Conservation (phyloP, 345 rosid genomes). For the Corchorus olitorius region DNA sequence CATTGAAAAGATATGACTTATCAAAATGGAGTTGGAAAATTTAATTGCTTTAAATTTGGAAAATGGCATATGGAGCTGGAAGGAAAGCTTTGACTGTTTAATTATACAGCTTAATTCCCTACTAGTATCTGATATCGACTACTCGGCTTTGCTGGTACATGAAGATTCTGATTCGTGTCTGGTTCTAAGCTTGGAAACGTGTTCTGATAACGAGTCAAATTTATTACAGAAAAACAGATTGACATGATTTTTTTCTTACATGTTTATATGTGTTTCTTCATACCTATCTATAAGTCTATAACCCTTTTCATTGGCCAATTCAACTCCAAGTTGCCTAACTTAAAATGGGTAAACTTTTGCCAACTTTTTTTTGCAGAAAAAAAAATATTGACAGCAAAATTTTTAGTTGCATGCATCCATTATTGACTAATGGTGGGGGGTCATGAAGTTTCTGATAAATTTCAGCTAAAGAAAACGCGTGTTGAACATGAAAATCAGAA, state of each 20-base stretch:
- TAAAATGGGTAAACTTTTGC: background rate
- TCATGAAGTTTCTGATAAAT: background rate
- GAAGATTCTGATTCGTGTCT: conserved; percentile 25
- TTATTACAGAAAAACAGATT: background rate
- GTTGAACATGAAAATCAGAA: background rate
- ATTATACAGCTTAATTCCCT: background rate
- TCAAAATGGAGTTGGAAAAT: conserved; percentile 15
- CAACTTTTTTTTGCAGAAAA: too few relatives aligned
- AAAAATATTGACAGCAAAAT: background rate
- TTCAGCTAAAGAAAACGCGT: conserved; percentile 2
- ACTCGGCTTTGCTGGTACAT: conserved; percentile 24
- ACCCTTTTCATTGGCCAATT: background rate
- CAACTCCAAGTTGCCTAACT: background rate
- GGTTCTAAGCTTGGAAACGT: conserved; percentile 19
- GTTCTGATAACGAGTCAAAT: conserved; percentile 6
- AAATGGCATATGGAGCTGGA: background rate
- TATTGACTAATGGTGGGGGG: background rate
- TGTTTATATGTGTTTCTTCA: background rate
- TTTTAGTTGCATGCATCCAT: background rate
- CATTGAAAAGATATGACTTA: conserved; percentile 22
- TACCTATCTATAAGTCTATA: background rate
- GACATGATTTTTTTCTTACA: background rate
- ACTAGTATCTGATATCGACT: conserved; percentile 13
- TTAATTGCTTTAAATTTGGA: conserved; percentile 20
- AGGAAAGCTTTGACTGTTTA: conserved; percentile 20